These are phyloP conservation scores for Mortierella sp. DNA, from an alignment of 371 early-diverging fungal species.

Conservation along the genomic window DNA sequence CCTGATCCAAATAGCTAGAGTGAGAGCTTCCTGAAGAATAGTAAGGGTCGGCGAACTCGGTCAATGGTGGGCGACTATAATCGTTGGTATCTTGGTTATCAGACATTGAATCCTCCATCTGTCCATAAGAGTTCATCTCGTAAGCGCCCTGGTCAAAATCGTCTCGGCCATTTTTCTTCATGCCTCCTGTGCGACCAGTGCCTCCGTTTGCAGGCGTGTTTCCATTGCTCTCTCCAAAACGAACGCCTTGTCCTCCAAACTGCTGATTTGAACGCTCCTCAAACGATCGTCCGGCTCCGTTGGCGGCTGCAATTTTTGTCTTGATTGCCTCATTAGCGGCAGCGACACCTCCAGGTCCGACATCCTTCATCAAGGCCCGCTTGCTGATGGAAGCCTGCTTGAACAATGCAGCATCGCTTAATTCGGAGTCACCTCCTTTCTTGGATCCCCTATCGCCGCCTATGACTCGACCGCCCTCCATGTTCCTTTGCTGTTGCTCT, in stretches of 20 bases:
- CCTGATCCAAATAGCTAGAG: conserved; percentile 41
- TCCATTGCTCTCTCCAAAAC: conserved; percentile 36
- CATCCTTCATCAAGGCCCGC: conserved; percentile 46
- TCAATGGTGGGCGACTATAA: conserved; percentile 45
- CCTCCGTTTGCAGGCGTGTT: not conserved
- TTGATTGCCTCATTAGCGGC: conserved; percentile 54
- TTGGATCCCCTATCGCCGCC: conserved; percentile 15
- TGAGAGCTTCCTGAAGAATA: conserved; percentile 47
- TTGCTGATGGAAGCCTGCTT: conserved; percentile 53
- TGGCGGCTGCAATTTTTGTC: conserved; percentile 35
- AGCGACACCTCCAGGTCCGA: conserved; percentile 60
- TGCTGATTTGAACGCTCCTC: conserved; percentile 27
- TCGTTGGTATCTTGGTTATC: conserved; percentile 44
- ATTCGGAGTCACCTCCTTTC: conserved; percentile 20
- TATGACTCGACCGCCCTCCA: conserved; percentile 25
- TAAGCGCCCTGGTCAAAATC: conserved; percentile 11
- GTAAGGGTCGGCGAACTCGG: conserved; percentile 29
- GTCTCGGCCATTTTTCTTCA: conserved; percentile 29
- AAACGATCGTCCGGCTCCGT: conserved; percentile 36
- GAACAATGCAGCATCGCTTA: conserved; percentile 45
- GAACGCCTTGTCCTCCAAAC: conserved; percentile 20
- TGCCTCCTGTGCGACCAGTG: conserved; percentile 49
- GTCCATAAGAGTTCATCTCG: conserved; percentile 47
- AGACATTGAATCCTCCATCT: not conserved
- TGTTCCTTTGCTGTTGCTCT: conserved; percentile 20